Evolutionary conservation across 345 rosid species (phyloP), one percentile per base, ranked within the genome.

Genomic region (Acer campestre): DNA sequence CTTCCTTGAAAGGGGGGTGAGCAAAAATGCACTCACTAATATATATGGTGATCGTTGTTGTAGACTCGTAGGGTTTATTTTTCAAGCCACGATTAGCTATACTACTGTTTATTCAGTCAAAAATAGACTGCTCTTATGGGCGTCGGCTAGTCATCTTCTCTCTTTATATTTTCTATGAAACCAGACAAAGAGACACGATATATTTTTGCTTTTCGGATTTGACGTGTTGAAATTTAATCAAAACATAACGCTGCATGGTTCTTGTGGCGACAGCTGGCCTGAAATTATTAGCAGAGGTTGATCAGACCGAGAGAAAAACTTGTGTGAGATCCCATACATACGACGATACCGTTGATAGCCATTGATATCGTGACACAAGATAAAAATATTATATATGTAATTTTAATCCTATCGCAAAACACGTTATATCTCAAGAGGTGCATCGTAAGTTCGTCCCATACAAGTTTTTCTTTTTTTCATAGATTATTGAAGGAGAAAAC

Each of bases 261-360:
- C 49, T n/a, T 25, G 63, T 51, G 75, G 8, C 42, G 84, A 77
- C 83, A 84, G 69, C 72, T 77, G 83, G 77, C 61, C 6, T 11
- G 5, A 75, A 59, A 31, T 9, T 64, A 31, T 67, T 68, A 53
- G n/a, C 66, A 51, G n/a, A 73, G 51, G 81, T 27, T 6, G 62
- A 22, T 35, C 38, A 4, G 64, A 74, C 67, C 74, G 73, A 56
- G 58, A 53, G 58, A 53, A 53, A 51, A 53, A 53, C 20, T 16
- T 14, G 16, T 49, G 14, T 49, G 16, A 12, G 55, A 49, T 35
- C 38, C 6, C 7, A 4, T 4, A 0, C 38, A 35, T 35, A 35
- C 38, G 38, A 35, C 1, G 4, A 35, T 35, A 35, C 1, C 6
- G 5, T 35, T 4, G 7, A 35, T 4, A 35, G 3, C 38, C 38